Evolutionary conservation across 352 stramenopile genomes (phyloP).

Genomic region (Pythium rhizo-oryzae): DNA sequence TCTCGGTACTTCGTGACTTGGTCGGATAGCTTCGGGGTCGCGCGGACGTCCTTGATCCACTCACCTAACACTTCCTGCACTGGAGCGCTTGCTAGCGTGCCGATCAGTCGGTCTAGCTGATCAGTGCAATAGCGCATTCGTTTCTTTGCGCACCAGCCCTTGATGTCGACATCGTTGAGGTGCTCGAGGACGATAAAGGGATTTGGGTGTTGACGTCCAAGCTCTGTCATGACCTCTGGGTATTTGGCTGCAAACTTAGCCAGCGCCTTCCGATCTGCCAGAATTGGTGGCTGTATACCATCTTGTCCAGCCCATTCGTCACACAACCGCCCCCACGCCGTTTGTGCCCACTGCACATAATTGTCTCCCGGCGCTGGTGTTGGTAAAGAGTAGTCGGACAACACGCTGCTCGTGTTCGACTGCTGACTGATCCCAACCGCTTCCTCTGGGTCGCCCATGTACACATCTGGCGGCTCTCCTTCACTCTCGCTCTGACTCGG

Average conservation of each 20-base stretch:
- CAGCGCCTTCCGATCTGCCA: neutral
- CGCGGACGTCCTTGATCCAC: neutral
- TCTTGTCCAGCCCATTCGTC: neutral
- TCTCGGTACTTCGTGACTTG: neutral
- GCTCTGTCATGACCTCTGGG: constrained; percentile 1
- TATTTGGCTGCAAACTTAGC: neutral
- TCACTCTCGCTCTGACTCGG: no score
- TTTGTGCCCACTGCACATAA: neutral
- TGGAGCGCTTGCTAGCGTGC: neutral
- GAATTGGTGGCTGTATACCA: neutral
- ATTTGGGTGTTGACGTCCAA: neutral
- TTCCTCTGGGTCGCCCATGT: no score
- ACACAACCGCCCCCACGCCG: neutral
- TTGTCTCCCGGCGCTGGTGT: no score
- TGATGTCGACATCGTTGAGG: neutral
- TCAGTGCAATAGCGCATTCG: neutral
- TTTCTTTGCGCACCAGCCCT: neutral
- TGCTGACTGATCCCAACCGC: neutral
- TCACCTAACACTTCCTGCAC: neutral
- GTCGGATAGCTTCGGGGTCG: neutral
- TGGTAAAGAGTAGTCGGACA: no score
- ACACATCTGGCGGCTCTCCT: no score
- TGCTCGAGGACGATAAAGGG: neutral
- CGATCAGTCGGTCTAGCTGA: neutral
- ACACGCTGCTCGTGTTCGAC: no score